Base-by-base conservation (phyloP, 2,329 filamentous ascomycete genomes). In the Fusarium secorum region DNA sequence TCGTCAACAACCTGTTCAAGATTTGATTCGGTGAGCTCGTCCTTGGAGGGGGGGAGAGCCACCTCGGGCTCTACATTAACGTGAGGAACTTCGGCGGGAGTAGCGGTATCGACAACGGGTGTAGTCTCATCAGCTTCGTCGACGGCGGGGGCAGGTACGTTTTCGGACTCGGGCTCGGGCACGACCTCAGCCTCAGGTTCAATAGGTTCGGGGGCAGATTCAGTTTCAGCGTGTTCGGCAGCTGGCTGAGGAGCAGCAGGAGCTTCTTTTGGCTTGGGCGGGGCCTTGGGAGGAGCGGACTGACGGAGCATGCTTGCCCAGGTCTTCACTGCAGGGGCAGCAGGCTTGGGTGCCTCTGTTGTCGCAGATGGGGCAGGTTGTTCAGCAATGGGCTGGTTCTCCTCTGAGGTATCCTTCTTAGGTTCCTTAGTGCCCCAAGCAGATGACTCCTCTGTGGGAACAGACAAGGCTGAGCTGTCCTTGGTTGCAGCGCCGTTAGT, bases 21-120 rank as follows among this genome's bases (percentile, higher is more conserved):
- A 82, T 98, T 98, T 75, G 91, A 91, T 83, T 95, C 91, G 32
- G 95, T 98, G 72, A 98, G 88, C 77, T 95, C 90, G 79, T 94
- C 93, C 82, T 92, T 91, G 28, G 93, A 88, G 20, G 93, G 91
- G 51, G 88, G 86, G 48, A 95, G 81, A 51, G 86, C 84, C 54
- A 86, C 60, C 41, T 75, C 74, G 28, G 74, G 68, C 61, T 75
- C 84, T 57, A 86, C 56, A 49, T 18, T 51, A 49, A 70, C 65
- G 28, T 68, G 64, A 53, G 65, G 57, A 65, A 52, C 53, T 41
- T 74, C 68, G 44, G 66, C 71, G 52, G 74, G 74, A 67, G 73
- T 64, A 64, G 74, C 73, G 76, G 76, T 73, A 78, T 79, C 69
- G 70, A 77, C 70, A 72, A 81, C 72, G 60, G 78, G 78, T 17